Conservation (phyloP, 2,329 filamentous ascomycete genomes). For the Dothideomycetes sp. region DNA sequence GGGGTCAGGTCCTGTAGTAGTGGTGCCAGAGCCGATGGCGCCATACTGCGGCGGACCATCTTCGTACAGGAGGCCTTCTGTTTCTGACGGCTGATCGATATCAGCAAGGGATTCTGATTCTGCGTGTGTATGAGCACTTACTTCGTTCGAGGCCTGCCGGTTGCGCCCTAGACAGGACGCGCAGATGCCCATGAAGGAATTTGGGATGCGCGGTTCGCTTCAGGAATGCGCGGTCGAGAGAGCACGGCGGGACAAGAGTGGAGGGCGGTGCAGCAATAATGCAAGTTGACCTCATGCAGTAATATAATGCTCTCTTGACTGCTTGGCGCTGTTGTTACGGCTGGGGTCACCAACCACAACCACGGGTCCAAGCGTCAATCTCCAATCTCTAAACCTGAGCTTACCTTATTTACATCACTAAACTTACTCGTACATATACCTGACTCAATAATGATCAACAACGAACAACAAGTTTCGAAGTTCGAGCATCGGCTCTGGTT, state of each 20-base stretch:
- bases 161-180: slow-evolving; percentile 36
- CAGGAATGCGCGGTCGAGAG: slow-evolving; percentile 3
- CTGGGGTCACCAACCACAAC: too few relatives aligned
- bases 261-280: too few relatives aligned
- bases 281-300: too few relatives aligned
- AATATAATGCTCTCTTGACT: too few relatives aligned
- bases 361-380: too few relatives aligned
- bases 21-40: slow-evolving; percentile 24
- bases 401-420: too few relatives aligned
- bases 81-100: slow-evolving; percentile 31
- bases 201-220: slow-evolving; percentile 3
- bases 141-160: slow-evolving; percentile 33
- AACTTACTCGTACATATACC: too few relatives aligned
- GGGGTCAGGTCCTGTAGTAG: slow-evolving; percentile 31
- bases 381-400: too few relatives aligned
- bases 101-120: slow-evolving; percentile 8
- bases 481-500: too few relatives aligned
- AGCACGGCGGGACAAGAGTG: neutral
- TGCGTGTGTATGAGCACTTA: slow-evolving; percentile 23
- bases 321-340: too few relatives aligned
- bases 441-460: too few relatives aligned
- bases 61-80: slow-evolving; percentile 32
- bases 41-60: slow-evolving; percentile 35
- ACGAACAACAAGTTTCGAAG: too few relatives aligned
- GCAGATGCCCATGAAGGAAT: slow-evolving; percentile 35